Base-by-base conservation (phyloP, 371 early-diverging fungal species). In the Mucor irregularis region DNA sequence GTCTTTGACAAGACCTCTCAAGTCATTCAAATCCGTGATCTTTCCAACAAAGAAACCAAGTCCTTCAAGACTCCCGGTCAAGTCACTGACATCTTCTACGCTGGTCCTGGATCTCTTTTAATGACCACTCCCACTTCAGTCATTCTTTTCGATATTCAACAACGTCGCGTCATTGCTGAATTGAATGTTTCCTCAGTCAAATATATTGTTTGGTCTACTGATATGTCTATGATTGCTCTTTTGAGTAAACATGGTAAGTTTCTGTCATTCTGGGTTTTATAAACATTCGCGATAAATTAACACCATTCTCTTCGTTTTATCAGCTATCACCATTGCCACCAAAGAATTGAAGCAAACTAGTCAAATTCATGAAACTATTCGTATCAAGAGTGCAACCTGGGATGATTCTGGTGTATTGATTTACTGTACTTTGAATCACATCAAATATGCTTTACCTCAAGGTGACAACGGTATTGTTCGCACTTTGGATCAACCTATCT, bases 361-460 rank as follows among this genome's bases (percentile, higher is more conserved):
- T 64, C 72, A 88, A 51, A 87, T 97, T 44, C 95, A 96, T 68
- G 99, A 99, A 74, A 95, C 97, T 11, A 96, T 98, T 51, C 89
- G 95, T 61, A 95, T 99, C 76, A 95, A 96, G 81, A 92, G 94
- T 66, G 98, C 93, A 10, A 89, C 93, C 19, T 95, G 98, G 93
- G 95, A 96, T 69, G 94, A 92, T 14, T 79, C 84, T 24, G 93
- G 94, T 28, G 88, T 96, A 9, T 90, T 99, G 55, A 73, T 99
- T 40, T 99, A 99, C 78, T 89, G 98, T 43, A 99, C 99, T 6
- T 84, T 95, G 56, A 98, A 97, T 78, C 99, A 99, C 69, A 86
- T 99, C 69, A 99, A 99, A 78, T 99, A 96, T 75, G 90, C 91
- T n/a, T 85, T 98, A 29, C 88, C 92, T 2, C 88, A 95, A 53